These are phyloP conservation scores for Boletus subcaerulescens DNA, from an alignment of 768 basidiomycete species.

Conservation along the genomic window DNA sequence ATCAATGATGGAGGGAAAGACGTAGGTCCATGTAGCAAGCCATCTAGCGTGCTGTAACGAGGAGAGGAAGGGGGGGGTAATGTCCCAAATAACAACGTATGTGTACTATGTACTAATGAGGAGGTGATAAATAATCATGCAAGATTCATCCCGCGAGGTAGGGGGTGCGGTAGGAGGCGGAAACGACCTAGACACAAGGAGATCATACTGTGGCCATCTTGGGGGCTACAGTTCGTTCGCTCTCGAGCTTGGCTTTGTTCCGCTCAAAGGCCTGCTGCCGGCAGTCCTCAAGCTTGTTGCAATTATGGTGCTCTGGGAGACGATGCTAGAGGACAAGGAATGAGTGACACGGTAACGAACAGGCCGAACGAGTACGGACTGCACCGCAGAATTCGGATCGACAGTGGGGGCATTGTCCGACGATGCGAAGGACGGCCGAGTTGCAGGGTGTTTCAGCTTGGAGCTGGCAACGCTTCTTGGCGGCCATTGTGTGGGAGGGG, in stretches of 20 bases:
- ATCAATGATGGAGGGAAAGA: not conserved
- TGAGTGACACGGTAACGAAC: slow-evolving; percentile 9
- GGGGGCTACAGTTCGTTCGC: slow-evolving; percentile 80
- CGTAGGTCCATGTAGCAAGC: slow-evolving; percentile 9
- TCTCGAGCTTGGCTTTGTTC: slow-evolving; percentile 86
- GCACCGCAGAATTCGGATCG: slow-evolving; percentile 71
- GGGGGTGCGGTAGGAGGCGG: not conserved
- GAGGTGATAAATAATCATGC: slow-evolving; percentile 28
- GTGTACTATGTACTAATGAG: slow-evolving; percentile 17
- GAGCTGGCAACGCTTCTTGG: slow-evolving; percentile 87
- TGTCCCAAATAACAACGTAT: slow-evolving; percentile 10
- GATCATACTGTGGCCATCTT: slow-evolving; percentile 79
- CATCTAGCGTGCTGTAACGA: slow-evolving; percentile 11
- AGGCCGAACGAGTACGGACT: slow-evolving; percentile 42
- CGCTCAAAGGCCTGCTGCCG: slow-evolving; percentile 83
- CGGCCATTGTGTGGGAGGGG: slow-evolving; percentile 49
- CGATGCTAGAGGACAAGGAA: slow-evolving; percentile 57
- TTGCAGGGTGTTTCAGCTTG: slow-evolving; percentile 54
- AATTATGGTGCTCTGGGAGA: slow-evolving; percentile 84
- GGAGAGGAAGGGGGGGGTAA: not conserved
- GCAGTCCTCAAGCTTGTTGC: slow-evolving; percentile 80
- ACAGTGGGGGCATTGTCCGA: slow-evolving; percentile 84
- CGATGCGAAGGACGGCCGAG: slow-evolving; percentile 77
- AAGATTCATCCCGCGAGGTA: slow-evolving; percentile 17
- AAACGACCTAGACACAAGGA: slow-evolving; percentile 3